These are phyloP conservation scores for Brassica cretica DNA, from an alignment of 345 rosid genomes.

Conservation along the genomic window DNA sequence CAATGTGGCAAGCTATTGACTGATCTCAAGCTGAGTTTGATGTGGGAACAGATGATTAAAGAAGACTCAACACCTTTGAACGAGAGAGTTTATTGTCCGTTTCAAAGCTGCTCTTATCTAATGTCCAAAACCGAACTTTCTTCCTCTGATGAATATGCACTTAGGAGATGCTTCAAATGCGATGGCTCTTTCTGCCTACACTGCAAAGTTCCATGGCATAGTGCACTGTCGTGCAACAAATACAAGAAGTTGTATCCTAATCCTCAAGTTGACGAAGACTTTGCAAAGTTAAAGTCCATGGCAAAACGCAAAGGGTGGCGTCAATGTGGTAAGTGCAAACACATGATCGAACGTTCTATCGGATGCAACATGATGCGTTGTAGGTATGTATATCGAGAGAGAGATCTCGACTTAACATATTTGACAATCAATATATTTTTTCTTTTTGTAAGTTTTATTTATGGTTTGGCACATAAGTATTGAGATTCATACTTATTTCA, in stretches of 20 bases:
- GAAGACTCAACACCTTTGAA: background rate
- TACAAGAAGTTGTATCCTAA: background rate
- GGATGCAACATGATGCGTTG: background rate
- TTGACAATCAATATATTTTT: too few relatives aligned
- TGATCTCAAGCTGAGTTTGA: background rate
- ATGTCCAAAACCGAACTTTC: background rate
- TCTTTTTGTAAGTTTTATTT: too few relatives aligned
- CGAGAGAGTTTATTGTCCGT: background rate
- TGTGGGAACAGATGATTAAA: background rate
- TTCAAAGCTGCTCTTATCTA: background rate
- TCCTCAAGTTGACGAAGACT: background rate
- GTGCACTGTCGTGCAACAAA: background rate
- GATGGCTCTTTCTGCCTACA: background rate
- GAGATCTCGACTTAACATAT: too few relatives aligned
- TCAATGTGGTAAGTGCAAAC: background rate
- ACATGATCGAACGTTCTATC: background rate
- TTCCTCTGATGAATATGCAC: background rate
- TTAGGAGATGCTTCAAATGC: background rate
- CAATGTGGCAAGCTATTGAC: background rate
- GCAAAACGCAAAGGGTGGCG: background rate
- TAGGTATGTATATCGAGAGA: too few relatives aligned
- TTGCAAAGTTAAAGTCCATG: background rate
- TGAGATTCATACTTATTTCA: too few relatives aligned
- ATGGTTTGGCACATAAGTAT: too few relatives aligned
- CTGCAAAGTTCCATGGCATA: background rate